Evolutionary conservation across 306 rosid species (phyloP), one percentile per base, ranked within the genome.

Genomic region (Castanopsis chinensis): DNA sequence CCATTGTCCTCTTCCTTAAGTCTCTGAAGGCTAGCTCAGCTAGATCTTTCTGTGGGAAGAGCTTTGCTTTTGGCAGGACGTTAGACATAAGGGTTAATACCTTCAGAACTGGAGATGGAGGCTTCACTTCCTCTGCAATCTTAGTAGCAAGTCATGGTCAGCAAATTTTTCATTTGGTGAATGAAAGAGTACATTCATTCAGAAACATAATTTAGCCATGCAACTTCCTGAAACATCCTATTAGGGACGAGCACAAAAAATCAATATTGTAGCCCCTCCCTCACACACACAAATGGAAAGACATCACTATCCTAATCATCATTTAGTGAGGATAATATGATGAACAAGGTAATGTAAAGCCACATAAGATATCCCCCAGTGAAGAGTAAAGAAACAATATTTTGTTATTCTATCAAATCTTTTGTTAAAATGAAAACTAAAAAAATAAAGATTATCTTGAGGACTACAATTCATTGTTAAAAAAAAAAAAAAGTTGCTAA

Each of bases 81-180:
- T 87, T 91, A 71, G 99, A 87, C 90, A 92, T 41, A 71, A 85
- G 58, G 43, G 78, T 83, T 77, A 92, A 72, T 6, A 25, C 85
- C 86, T 89, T 92, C 90, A 81, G 72, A 78, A 87, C 87, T 30
- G 87, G 85, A 3, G 84, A 85, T 14, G 99, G 78, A 61, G 98
- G 99, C 49, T 82, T 76, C 82, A 95, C 85, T 19, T 86, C 92
- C 13, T 90, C 99, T 85, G 92, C 91, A 86, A 95, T 91, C 99
- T 94, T 84, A 79, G 74, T 82, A 79, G 72, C 78, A 80, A 85
- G 71, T 81, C 55, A 89, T 80, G 77, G 83, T 86, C 83, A 88
- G 87, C 75, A 82, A 77, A 84, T 73, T 73, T 73, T 69, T 32
- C 72, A 28, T 28, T 54, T 6, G 49, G 6, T 32, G 7, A 79